phyloP scores from a whole-genome alignment of 805 yeast genomes.

The Cyberlindnera bimundalis region DNA sequence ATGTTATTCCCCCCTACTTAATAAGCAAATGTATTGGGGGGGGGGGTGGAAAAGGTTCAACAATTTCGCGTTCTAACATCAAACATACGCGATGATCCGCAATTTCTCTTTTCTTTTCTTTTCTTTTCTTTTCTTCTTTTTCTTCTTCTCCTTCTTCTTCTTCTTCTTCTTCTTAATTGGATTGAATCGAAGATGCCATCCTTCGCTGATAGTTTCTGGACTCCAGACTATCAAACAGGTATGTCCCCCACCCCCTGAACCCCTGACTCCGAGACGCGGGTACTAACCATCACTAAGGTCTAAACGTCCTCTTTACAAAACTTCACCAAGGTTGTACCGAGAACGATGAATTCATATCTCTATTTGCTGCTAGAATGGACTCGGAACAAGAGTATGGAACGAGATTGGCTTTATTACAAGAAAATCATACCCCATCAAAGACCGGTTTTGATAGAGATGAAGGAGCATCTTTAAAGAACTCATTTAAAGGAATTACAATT shows the following conservation, averaged over 20 bases:
- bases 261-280: no score
- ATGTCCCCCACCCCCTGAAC: constrained; percentile 16
- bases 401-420: constrained; percentile 42
- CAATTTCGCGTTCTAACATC: neutral
- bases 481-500: constrained; percentile 53
- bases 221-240: constrained; percentile 58
- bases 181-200: constrained; percentile 37
- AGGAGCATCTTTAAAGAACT: constrained; percentile 60
- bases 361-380: constrained; percentile 69
- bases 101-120: no score
- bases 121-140: no score
- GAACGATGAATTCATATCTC: constrained; percentile 61
- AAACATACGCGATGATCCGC: neutral
- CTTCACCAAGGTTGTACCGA: constrained; percentile 64
- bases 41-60: no score
- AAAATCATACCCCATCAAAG: constrained; percentile 34
- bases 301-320: constrained; percentile 47
- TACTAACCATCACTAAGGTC: constrained; percentile 32
- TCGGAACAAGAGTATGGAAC: constrained; percentile 66
- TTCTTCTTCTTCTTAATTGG: neutral
- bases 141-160: no score
- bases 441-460: constrained; percentile 51
- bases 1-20: no score
- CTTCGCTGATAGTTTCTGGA: constrained; percentile 77
- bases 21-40: neutral